Conservation (phyloP, 2,329 filamentous ascomycete species). For the Trichoderma sp. region DNA sequence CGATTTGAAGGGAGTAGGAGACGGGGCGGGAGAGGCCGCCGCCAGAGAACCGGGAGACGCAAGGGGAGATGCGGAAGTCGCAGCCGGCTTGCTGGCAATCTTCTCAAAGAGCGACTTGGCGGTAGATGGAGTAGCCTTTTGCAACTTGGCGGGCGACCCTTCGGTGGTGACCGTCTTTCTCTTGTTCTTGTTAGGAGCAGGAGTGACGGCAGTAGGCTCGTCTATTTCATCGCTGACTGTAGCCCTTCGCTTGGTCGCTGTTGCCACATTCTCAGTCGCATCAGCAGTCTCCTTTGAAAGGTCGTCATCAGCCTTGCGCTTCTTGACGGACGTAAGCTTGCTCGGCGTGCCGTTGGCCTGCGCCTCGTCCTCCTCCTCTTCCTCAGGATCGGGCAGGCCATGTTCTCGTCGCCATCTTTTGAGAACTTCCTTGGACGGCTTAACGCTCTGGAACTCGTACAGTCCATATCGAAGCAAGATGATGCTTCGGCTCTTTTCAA, state of each 20-base stretch:
- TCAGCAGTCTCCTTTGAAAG: slow-evolving; percentile 45
- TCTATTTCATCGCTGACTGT: slow-evolving; percentile 46
- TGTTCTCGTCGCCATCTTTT: slow-evolving; percentile 63
- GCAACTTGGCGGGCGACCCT: slow-evolving; percentile 55
- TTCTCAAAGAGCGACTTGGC: slow-evolving; percentile 62
- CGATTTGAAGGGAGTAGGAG: slow-evolving; percentile 35
- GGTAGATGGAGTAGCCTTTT: slow-evolving; percentile 56
- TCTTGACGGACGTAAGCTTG: slow-evolving; percentile 47
- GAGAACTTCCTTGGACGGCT: slow-evolving; percentile 60
- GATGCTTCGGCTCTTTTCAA: slow-evolving; percentile 64
- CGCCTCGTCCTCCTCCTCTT: slow-evolving; percentile 35
- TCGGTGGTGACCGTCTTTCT: slow-evolving; percentile 53
- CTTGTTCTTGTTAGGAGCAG: slow-evolving; percentile 53
- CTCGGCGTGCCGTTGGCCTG: slow-evolving; percentile 28
- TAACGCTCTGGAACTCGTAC: slow-evolving; percentile 66
- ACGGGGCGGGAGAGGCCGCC: slow-evolving; percentile 14
- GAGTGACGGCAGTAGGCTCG: slow-evolving; percentile 38
- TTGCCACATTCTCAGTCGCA: slow-evolving; percentile 42
- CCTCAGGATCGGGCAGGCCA: slow-evolving; percentile 56
- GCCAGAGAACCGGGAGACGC: background rate
- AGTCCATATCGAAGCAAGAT: slow-evolving; percentile 65
- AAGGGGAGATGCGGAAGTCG: slow-evolving; percentile 32
- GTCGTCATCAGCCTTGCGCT: slow-evolving; percentile 63
- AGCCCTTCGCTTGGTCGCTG: slow-evolving; percentile 55
- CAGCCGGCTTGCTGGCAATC: slow-evolving; percentile 56